These are phyloP conservation scores for Nadsonia fulvescens DNA, from an alignment of 805 yeast species.

Conservation along the genomic window DNA sequence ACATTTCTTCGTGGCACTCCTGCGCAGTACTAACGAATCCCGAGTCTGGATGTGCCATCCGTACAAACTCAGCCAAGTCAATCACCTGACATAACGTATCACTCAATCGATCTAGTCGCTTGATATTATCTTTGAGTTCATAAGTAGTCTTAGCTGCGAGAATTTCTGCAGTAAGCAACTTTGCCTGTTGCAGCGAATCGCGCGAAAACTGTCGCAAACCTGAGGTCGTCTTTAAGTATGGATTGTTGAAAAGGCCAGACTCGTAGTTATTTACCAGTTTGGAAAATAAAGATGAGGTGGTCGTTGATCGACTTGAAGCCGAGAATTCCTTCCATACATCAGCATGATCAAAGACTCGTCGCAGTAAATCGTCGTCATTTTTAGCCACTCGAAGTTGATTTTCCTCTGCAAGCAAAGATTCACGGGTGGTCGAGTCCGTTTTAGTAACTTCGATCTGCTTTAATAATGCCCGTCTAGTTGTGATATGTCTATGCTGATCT, in stretches of 20 bases:
- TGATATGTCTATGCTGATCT: no score
- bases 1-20: slow-evolving; percentile 70
- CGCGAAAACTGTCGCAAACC: slow-evolving; percentile 55
- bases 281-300: slow-evolving; percentile 3
- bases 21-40: slow-evolving; percentile 68
- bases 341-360: slow-evolving; percentile 11
- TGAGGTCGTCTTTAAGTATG: slow-evolving; percentile 45
- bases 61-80: slow-evolving; percentile 80
- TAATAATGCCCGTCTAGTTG: no score
- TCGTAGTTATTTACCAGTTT: slow-evolving; percentile 9
- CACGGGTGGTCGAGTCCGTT: no score
- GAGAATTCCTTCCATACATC: slow-evolving; percentile 8
- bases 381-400: no score
- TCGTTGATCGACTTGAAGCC: not conserved
- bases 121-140: slow-evolving; percentile 33
- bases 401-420: no score
- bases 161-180: slow-evolving; percentile 40
- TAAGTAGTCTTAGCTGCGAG: slow-evolving; percentile 20
- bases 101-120: slow-evolving; percentile 64
- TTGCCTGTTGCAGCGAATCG: slow-evolving; percentile 47
- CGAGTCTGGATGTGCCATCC: slow-evolving; percentile 71
- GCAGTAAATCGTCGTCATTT: slow-evolving; percentile 11
- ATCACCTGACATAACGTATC: slow-evolving; percentile 84
- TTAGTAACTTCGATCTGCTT: no score
- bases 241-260: slow-evolving; percentile 62